Base-by-base conservation (phyloP, 2,329 filamentous ascomycete genomes). In the Pseudogymnoascus sp. region DNA sequence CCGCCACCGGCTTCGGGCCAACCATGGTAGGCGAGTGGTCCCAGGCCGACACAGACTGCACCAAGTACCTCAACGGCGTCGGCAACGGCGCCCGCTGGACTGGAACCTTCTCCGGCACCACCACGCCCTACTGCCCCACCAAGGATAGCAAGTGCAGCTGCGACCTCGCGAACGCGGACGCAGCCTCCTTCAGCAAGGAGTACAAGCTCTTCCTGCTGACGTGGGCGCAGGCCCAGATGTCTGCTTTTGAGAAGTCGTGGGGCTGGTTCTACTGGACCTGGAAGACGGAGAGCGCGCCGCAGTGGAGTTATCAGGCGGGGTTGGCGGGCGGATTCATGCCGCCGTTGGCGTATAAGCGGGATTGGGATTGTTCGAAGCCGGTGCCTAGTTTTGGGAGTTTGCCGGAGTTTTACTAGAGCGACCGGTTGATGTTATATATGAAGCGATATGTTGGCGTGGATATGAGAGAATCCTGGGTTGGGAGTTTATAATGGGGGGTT, bases 201-300 rank as follows among this genome's bases (percentile, higher is more conserved):
- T 99, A 99, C 78, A 96, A 95, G 78, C 78, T 86, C 68, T 97
- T 93, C 76, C 79, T 99, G 67, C 83, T 85, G 67, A 90, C 90
- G 76, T 97, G 97, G 77, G 95, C 95, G 6, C 88, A 96, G 76
- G 95, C 93, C 62, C 95, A 99, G 78, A 99, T 99, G 91, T 82
- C 88, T 69, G 90, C 87, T 65, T 99, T 97, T 72, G 93, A 97
- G 76, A 87, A 88, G 67, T 91, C 90, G 5, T 95, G 90, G 88
- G 95, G 95, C 57, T 99, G 95, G 95, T 97, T 96, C 78, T 99
- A 99, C 78, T 99, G 95, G 95, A 97, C 93, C 35, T 96, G 95
- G 93, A 86, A 92, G 77, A 96, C 93, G 28, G 93, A 97, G 79
- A 81, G 77, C 68, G 87, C 89, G 60, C 81, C 87, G 65, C 91